Evolutionary conservation across 2,329 filamentous ascomycete species (phyloP), one percentile per base, ranked within the genome.

Genomic region (Aspergillus aculeatinus): DNA sequence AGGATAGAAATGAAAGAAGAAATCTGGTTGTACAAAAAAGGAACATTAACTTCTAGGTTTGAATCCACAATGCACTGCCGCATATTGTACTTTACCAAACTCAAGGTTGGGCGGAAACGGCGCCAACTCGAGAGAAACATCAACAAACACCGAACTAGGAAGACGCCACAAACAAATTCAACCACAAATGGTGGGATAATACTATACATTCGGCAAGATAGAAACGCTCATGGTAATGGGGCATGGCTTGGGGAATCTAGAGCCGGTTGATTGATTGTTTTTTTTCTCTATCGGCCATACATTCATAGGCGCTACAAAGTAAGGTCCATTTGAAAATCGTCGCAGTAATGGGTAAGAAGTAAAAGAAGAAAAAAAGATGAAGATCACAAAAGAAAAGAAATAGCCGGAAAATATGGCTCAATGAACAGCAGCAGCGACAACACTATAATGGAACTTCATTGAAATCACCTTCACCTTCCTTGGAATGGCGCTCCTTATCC

Each of bases 371-470:
- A 55, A 55, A 48, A n/a, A 19, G 12, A 27, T 23, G 16, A 10
- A 33, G 11, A 48, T 21, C 16, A 47, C 31, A 55, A 48, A 14
- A 53, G 5, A n/a, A 59, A 58, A 42, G 57, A 50, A 63, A 64
- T 55, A 59, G 55, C 35, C 61, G 47, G 27, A 61, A 55, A 61
- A 57, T 23, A 48, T 59, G 63, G 27, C 27, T 29, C 1, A 29
- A 10, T 29, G 27, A 10, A 29, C 35, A 44, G 33, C 50, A 23
- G 51, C 29, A 49, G 27, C 47, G 19, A 29, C 48, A 14, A 19
- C 3, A 61, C 66, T 64, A 74, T 52, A 75, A 67, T 33, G 73
- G 71, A 16, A 75, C 70, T 65, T 75, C 72, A 31, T 73, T 74
- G 54, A 75, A 74, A 57, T 74, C 72, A 5, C 69, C 63, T 48